These are phyloP conservation scores for Colletotrichum sp. DNA, from an alignment of 2,329 filamentous ascomycete species.

Conservation along the genomic window DNA sequence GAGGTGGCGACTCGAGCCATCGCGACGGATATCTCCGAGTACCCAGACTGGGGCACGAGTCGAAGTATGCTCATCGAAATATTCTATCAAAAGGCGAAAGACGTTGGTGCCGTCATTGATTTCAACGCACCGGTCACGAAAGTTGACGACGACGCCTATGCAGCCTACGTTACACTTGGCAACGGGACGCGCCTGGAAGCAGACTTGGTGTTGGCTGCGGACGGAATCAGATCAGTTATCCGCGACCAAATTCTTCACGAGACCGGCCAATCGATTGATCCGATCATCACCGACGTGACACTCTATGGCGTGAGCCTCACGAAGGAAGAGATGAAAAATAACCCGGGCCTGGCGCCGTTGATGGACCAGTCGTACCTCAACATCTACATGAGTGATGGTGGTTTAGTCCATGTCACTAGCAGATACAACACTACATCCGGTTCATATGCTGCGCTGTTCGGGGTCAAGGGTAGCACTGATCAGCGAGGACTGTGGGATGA, in stretches of 20 bases:
- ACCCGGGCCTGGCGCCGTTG: constrained; percentile 10
- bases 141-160: not conserved
- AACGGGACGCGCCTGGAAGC: not conserved
- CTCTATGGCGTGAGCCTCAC: constrained; percentile 23
- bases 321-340: not conserved
- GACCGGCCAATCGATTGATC: constrained; percentile 15
- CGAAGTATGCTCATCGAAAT: constrained; percentile 20
- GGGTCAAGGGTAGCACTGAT: constrained; percentile 23
- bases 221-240: constrained; percentile 8
- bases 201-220: not conserved
- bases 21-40: constrained; percentile 13
- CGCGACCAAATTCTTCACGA: not conserved
- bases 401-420: constrained; percentile 14
- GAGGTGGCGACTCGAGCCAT: constrained; percentile 12
- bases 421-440: constrained; percentile 21
- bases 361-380: constrained; percentile 24
- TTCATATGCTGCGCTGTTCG: constrained; percentile 19
- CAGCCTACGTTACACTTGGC: not conserved
- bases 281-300: constrained; percentile 20
- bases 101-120: not conserved
- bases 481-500: constrained; percentile 28
- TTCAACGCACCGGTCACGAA: not conserved
- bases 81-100: not conserved
- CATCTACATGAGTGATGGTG: constrained; percentile 22
- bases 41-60: constrained; percentile 23